Evolutionary conservation across 371 early-diverging fungal genomes (phyloP).

Genomic region (Mucor irregularis): DNA sequence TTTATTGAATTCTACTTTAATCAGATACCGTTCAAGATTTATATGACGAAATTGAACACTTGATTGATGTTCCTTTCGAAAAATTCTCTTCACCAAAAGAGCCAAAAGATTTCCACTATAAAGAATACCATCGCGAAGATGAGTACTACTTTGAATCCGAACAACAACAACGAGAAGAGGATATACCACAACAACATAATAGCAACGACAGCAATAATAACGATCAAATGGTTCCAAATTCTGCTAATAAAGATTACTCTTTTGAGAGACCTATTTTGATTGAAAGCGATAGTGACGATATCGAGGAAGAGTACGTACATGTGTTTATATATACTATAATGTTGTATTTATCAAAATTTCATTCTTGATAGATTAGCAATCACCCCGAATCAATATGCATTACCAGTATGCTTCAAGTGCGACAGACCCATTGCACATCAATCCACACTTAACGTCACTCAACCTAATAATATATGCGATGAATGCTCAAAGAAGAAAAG

Average conservation of each 20-base stretch:
- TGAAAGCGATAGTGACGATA: constrained; percentile 26
- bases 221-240: not conserved
- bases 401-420: constrained; percentile 15
- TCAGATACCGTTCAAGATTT: constrained; percentile 19
- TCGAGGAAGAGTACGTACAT: constrained; percentile 21
- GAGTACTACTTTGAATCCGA: not conserved
- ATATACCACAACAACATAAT: not conserved
- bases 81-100: not conserved
- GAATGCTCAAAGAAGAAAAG: constrained; percentile 10
- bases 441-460: not conserved
- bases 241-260: not conserved
- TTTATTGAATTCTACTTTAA: too few species aligned
- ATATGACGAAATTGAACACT: constrained; percentile 22
- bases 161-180: not conserved
- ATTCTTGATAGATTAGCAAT: constrained; percentile 1
- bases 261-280: constrained; percentile 24
- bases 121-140: not conserved
- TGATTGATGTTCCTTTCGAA: constrained; percentile 21
- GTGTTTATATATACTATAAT: too few species aligned
- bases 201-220: not conserved
- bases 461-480: constrained; percentile 2
- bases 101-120: not conserved
- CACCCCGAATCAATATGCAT: constrained; percentile 1
- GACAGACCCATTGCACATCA: not conserved
- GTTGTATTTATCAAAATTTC: too few species aligned